These are phyloP conservation scores for Gossypioides kirkii DNA, from an alignment of 345 rosid genomes.

Conservation along the genomic window DNA sequence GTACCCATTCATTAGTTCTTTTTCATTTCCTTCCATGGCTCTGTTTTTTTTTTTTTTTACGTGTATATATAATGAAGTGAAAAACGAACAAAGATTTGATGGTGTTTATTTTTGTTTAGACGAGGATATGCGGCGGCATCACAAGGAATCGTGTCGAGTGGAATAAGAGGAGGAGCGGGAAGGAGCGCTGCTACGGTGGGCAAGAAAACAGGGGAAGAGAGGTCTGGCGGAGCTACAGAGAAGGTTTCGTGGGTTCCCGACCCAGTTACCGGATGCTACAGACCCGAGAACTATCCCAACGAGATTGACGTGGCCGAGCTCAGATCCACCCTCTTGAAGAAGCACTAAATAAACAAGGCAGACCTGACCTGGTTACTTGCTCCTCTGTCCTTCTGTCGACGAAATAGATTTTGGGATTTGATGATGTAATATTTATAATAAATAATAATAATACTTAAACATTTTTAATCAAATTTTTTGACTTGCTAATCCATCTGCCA, in stretches of 20 bases:
- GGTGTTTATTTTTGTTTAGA: constrained; percentile 9
- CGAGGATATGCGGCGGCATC: constrained; percentile 39
- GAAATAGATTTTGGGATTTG: constrained; percentile 6
- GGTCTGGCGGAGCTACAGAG: constrained; percentile 22
- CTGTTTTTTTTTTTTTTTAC: not conserved
- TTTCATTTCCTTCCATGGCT: not conserved
- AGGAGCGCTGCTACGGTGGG: constrained; percentile 14
- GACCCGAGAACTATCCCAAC: constrained; percentile 47
- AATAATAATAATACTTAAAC: not conserved
- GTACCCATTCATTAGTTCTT: constrained; percentile 8
- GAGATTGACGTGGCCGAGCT: constrained; percentile 59
- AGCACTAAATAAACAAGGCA: not conserved
- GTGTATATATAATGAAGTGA: not conserved
- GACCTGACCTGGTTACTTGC: not conserved
- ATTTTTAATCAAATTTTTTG: not conserved
- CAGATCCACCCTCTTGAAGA: constrained; percentile 43
- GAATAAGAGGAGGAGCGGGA: constrained; percentile 17
- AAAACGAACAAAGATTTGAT: not conserved
- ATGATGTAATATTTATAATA: not conserved
- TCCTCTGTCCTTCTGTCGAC: not conserved
- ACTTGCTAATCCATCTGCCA: not conserved
- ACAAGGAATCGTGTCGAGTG: constrained; percentile 24
- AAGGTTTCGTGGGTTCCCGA: constrained; percentile 65
- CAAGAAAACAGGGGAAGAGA: constrained; percentile 47
- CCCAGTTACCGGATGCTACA: constrained; percentile 62